These are phyloP conservation scores for Suillus americanus DNA, from an alignment of 768 basidiomycete genomes.

Conservation along the genomic window DNA sequence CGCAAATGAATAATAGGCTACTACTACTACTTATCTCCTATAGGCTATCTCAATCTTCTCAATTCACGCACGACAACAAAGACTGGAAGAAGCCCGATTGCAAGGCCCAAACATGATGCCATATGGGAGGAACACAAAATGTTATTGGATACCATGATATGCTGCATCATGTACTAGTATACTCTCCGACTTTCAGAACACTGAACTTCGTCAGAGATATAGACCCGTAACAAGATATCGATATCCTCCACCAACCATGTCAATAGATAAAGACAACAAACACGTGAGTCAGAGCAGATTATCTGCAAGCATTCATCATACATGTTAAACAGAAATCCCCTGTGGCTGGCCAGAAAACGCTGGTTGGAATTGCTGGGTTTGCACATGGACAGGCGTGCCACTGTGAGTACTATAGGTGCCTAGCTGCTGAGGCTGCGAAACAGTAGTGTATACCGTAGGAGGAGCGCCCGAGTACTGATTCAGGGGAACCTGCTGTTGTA, in stretches of 20 bases:
- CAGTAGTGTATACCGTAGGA: slow-evolving; percentile 8
- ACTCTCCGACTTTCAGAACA: background rate
- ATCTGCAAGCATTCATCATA: background rate
- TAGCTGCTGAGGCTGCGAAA: slow-evolving; percentile 5
- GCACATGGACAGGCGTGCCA: background rate
- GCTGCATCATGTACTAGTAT: background rate
- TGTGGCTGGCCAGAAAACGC: background rate
- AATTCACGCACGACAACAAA: background rate
- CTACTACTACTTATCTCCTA: background rate
- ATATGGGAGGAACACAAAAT: background rate
- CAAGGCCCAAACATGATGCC: background rate
- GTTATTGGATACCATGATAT: background rate
- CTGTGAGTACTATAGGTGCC: background rate
- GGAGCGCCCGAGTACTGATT: slow-evolving; percentile 12
- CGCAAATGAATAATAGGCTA: background rate
- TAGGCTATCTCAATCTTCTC: background rate
- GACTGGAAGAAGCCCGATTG: background rate
- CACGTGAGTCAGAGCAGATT: background rate
- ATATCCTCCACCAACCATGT: background rate
- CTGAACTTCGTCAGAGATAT: background rate
- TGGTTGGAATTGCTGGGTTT: background rate
- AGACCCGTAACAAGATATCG: background rate
- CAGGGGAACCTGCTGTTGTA: slow-evolving; percentile 18
- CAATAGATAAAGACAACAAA: background rate
- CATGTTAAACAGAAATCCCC: background rate